Evolutionary conservation across 768 basidiomycete species (phyloP).

Genomic region (Chalciporus piperatus): DNA sequence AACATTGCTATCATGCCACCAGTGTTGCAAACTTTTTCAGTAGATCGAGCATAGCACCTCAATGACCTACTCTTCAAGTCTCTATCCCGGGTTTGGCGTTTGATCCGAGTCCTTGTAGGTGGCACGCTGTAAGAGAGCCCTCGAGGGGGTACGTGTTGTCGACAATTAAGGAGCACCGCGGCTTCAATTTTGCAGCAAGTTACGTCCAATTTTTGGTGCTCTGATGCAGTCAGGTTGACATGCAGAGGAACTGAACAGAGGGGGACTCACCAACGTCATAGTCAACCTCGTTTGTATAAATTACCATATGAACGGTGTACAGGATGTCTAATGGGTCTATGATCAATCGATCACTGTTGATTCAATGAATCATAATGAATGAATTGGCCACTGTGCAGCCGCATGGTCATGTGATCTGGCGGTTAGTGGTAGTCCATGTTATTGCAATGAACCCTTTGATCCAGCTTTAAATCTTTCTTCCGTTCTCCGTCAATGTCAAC

Average conservation of each 20-base stretch:
- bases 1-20: too few species aligned
- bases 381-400: too few species aligned
- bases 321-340: slow-evolving; percentile 51
- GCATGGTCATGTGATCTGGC: slow-evolving; percentile 13
- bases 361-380: too few species aligned
- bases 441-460: neutral
- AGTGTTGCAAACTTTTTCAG: too few species aligned
- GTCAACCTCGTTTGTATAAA: slow-evolving; percentile 23
- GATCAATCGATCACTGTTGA: too few species aligned
- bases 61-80: too few species aligned
- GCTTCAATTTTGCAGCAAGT: slow-evolving; percentile 31
- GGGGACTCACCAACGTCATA: slow-evolving; percentile 8
- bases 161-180: slow-evolving; percentile 29
- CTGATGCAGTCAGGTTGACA: slow-evolving; percentile 9
- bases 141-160: too few species aligned
- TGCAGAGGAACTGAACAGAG: neutral
- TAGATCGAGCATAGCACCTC: too few species aligned
- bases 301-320: too few species aligned
- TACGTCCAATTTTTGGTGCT: slow-evolving; percentile 23
- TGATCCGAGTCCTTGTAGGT: too few species aligned
- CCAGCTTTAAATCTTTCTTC: neutral
- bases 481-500: slow-evolving; percentile 40
- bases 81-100: too few species aligned
- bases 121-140: too few species aligned
- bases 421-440: neutral